Evolutionary conservation across 371 early-diverging fungal species (phyloP).

Genomic region (Mortierella sp.): DNA sequence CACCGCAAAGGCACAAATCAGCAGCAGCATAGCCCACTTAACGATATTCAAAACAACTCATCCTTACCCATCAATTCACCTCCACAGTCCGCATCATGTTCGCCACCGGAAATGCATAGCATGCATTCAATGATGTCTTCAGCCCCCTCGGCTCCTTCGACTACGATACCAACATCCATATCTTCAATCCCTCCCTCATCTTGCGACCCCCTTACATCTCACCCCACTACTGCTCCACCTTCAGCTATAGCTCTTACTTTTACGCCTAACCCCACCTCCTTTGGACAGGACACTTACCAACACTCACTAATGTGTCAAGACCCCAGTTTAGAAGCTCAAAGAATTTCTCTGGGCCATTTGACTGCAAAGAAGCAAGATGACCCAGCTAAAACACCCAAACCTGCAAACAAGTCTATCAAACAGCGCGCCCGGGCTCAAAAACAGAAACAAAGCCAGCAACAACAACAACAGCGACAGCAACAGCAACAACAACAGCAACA

Average conservation of each 20-base stretch:
- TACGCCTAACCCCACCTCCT: not conserved
- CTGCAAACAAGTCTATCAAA: conserved; percentile 2
- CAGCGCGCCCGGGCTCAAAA: not conserved
- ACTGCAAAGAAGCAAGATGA: conserved; percentile 31
- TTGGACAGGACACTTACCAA: conserved; percentile 3
- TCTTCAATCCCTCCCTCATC: not conserved
- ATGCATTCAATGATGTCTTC: conserved; percentile 4
- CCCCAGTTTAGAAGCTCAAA: conserved; percentile 33
- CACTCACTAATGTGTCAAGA: conserved; percentile 35
- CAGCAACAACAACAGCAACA: conserved; percentile 33
- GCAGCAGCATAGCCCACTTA: conserved; percentile 9
- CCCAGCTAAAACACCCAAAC: not conserved
- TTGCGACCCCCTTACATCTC: conserved; percentile 2
- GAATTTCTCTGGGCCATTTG: conserved; percentile 30
- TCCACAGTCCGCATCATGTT: conserved; percentile 5
- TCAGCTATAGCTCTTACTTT: not conserved
- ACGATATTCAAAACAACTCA: not conserved
- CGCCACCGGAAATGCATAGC: conserved; percentile 14
- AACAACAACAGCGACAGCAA: too few relatives aligned
- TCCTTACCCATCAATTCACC: conserved; percentile 3
- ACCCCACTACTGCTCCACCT: not conserved
- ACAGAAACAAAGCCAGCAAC: conserved; percentile 18
- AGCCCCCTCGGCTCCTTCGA: conserved; percentile 9
- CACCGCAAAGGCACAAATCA: conserved; percentile 13
- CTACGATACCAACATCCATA: conserved; percentile 24